Conservation (phyloP, 2,329 filamentous ascomycete species). For the Pestalotiopsis sp. region DNA sequence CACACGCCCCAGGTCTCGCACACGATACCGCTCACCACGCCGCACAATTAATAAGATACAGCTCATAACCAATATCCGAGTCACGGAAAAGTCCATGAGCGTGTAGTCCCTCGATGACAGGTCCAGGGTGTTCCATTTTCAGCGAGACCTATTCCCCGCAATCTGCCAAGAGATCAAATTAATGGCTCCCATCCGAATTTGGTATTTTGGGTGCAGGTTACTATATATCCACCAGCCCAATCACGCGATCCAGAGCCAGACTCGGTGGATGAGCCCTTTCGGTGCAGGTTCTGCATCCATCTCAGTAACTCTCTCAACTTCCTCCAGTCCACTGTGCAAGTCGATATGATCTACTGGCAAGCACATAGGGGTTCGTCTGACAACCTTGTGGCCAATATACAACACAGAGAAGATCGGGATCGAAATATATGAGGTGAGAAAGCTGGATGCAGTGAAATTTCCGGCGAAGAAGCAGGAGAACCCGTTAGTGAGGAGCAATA, state of each 20-base stretch:
- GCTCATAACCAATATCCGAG: too few relatives aligned
- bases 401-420: conserved; percentile 19
- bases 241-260: not conserved
- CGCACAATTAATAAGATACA: too few relatives aligned
- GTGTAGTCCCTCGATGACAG: too few relatives aligned
- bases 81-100: too few relatives aligned
- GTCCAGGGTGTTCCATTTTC: too few relatives aligned
- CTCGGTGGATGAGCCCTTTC: not conserved
- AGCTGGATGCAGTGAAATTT: conserved; percentile 32
- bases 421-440: conserved; percentile 38
- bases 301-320: not conserved
- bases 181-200: too few relatives aligned
- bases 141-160: too few relatives aligned
- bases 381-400: conserved; percentile 20
- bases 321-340: not conserved
- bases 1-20: too few relatives aligned
- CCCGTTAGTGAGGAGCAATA: conserved; percentile 27
- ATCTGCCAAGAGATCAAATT: too few relatives aligned
- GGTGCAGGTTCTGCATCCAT: not conserved
- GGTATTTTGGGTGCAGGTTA: too few relatives aligned
- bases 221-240: not conserved
- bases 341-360: not conserved
- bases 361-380: not conserved
- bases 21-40: too few relatives aligned
- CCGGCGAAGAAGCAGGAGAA: conserved; percentile 28